Base-by-base conservation (phyloP, 768 basidiomycete species). In the Pulveroboletus sp. region DNA sequence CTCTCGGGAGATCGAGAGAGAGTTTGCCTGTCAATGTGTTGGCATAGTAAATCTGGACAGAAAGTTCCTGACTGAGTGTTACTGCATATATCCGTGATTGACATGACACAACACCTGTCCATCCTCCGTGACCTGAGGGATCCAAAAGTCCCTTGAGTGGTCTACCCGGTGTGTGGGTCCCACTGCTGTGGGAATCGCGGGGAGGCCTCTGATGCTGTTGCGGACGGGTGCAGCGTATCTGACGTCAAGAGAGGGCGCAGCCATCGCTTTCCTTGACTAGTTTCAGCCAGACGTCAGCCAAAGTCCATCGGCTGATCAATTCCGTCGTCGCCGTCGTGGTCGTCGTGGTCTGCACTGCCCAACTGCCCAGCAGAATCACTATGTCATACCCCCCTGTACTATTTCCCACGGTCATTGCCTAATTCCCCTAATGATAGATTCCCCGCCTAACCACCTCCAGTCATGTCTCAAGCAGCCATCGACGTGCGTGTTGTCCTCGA, bases 11-110 rank as follows among this genome's bases (percentile, higher is more conserved):
- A 61, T 96, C 90, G 57, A 84, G 79, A 17, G 92, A 83, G 24
- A 79, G 81, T 60, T 85, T 78, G 21, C 88, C 88, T 0, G 88
- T 91, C 59, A 86, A 71, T 3, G 90, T 90, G 62, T 97, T 97
- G 56, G 87, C 81, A 71, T 96, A 98, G 73, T 83, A 94, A 62
- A 98, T 92, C 93, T 96, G 47, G 33, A 28, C 21, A 3, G 12
- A 5, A 18, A 12, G 12, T 32, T 53, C 26, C 30, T 30, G 18
- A 28, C 8, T 24, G 18, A n/a, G 27, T 5, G n/a, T 40, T 44
- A 43, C 9, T 14, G 28, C 33, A 31, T 24, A 58, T 44, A 28
- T 8, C 38, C 9, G 15, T 18, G 21, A 30, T 5, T 36, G 50
- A 52, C 48, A 49, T 17, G 43, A 28, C 31, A 50, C 67, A 74